Conservation (phyloP, 352 stramenopile genomes). For the Pythium phragmitis region DNA sequence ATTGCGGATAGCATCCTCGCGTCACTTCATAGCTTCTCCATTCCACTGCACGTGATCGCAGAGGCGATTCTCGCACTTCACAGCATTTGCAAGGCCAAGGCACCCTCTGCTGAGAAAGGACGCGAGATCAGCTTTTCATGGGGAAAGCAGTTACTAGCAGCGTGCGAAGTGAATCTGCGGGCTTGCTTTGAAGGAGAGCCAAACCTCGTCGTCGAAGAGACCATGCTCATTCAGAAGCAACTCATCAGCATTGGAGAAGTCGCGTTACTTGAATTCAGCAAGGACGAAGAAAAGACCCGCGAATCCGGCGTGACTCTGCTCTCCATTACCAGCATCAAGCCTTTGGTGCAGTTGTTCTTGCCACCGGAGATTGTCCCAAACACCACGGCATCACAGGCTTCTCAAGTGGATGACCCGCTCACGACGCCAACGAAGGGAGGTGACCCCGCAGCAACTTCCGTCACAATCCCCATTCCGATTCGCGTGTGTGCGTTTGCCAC, state of each 20-base stretch:
- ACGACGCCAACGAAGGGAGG: conserved; percentile 31
- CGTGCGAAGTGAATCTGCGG: conserved; percentile 63
- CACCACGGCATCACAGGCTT: conserved; percentile 1
- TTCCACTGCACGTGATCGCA: conserved; percentile 75
- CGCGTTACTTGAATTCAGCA: conserved; percentile 74
- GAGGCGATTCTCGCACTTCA: conserved; percentile 72
- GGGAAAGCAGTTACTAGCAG: conserved; percentile 58
- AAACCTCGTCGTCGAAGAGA: conserved; percentile 52
- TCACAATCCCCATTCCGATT: conserved; percentile 69
- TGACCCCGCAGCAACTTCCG: conserved; percentile 2
- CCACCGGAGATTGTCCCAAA: conserved; percentile 53
- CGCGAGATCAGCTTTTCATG: conserved; percentile 64
- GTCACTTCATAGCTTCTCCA: conserved; percentile 72
- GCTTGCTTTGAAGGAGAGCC: conserved; percentile 59
- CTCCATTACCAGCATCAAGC: conserved; percentile 49
- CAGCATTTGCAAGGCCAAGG: conserved; percentile 79
- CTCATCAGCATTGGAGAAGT: conserved; percentile 82
- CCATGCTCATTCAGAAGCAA: conserved; percentile 67
- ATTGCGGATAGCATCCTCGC: conserved; percentile 73
- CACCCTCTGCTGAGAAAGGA: conserved; percentile 47
- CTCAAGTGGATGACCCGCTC: conserved; percentile 14
- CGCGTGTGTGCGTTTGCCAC: conserved; percentile 93
- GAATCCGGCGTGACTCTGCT: conserved; percentile 48
- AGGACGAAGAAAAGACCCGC: conserved; percentile 65
- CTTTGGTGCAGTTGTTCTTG: conserved; percentile 78